Evolutionary conservation across 495 filamentous ascomycete genomes (phyloP).

Genomic region (Neurospora discreta): DNA sequence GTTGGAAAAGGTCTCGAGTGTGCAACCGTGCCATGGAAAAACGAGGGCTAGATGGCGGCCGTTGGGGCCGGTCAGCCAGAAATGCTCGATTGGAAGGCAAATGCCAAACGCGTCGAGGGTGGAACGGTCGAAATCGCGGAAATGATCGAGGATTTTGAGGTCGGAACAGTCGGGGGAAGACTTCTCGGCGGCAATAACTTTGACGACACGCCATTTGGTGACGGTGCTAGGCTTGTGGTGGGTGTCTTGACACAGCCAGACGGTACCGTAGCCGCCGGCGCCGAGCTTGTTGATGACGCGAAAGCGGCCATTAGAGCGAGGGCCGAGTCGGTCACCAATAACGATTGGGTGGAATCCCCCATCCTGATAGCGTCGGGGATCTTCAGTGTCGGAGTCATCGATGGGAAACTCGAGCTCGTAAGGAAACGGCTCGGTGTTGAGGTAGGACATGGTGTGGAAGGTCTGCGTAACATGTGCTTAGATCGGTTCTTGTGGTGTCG

Average conservation of each 20-base stretch:
- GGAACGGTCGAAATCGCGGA: background rate
- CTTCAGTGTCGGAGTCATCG: background rate
- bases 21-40: constrained; percentile 12
- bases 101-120: constrained; percentile 10
- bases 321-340: background rate
- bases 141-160: constrained; percentile 3
- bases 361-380: background rate
- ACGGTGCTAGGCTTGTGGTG: background rate
- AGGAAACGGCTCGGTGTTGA: background rate
- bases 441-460: background rate
- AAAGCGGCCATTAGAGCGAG: constrained; percentile 13
- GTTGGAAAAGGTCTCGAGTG: background rate
- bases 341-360: background rate
- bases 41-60: constrained; percentile 27
- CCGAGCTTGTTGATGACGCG: constrained; percentile 38
- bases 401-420: background rate
- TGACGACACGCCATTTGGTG: constrained; percentile 12
- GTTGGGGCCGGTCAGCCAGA: constrained; percentile 29
- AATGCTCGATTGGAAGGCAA: constrained; percentile 15
- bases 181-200: constrained; percentile 11
- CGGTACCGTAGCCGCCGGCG: constrained; percentile 34
- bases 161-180: constrained; percentile 6
- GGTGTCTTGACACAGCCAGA: constrained; percentile 38
- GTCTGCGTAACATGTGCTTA: background rate
- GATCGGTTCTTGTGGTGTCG: background rate